Percentiles rank a stretch among this genome's conserved stretches.
These are phyloP conservation scores for Wickerhamomyces tratensis DNA, from an alignment of 805 yeast species.

Conservation along the genomic window DNA sequence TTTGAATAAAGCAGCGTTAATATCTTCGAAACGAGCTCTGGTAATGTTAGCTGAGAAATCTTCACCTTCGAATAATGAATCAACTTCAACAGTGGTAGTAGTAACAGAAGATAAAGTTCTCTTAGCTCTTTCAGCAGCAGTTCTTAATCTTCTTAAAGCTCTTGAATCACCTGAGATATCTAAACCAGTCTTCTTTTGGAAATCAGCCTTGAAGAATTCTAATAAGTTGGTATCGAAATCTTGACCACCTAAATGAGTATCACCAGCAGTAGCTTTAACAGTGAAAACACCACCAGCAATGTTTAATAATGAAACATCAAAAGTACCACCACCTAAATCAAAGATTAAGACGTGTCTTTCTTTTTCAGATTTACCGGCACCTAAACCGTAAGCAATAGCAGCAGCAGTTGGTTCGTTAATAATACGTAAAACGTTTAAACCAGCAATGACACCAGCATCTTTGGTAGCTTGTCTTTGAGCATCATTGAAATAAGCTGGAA, in stretches of 20 bases:
- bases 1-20: constrained; percentile 88
- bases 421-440: constrained; percentile 68
- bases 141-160: constrained; percentile 96
- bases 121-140: constrained; percentile 99
- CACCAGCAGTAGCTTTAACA: constrained; percentile 98
- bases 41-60: constrained; percentile 90
- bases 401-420: constrained; percentile 90
- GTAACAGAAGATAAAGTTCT: constrained; percentile 95
- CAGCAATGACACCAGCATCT: constrained; percentile 76
- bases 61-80: constrained; percentile 90
- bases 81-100: constrained; percentile 93
- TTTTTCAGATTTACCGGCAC: constrained; percentile 72
- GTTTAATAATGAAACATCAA: constrained; percentile 89
- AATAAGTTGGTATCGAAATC: constrained; percentile 96
- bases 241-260: constrained; percentile 99
- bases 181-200: constrained; percentile 90
- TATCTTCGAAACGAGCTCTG: constrained; percentile 97
- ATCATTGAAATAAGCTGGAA: constrained; percentile 75
- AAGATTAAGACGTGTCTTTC: constrained; percentile 88
- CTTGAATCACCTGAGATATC: constrained; percentile 88
- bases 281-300: constrained; percentile 95
- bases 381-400: constrained; percentile 98
- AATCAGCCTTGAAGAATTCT: constrained; percentile 86
- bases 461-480: constrained; percentile 77
- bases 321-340: constrained; percentile 99